A percentile compares a stretch with the other conserved stretches of the same genome.
Evolutionary conservation across 1,284 basidiomycete species (phyloP).

Genomic region (Trichosporon sp.): DNA sequence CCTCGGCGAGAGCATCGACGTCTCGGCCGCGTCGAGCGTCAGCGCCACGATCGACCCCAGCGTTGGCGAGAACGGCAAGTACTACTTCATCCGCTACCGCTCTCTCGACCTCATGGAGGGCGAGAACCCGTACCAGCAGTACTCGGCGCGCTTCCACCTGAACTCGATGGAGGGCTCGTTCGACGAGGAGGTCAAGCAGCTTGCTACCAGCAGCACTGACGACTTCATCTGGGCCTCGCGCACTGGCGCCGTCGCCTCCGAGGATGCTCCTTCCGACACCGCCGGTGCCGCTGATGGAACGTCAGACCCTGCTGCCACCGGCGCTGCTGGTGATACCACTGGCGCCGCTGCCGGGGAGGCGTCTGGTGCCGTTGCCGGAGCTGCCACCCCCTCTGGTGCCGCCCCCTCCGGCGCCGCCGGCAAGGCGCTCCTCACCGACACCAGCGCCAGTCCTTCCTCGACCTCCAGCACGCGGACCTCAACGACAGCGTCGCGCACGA

Average conservation of each 20-base stretch:
- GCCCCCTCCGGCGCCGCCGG: slow-evolving; percentile 12
- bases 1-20: slow-evolving; percentile 59
- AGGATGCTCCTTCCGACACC: slow-evolving; percentile 1
- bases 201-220: slow-evolving; percentile 28
- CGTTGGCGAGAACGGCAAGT: slow-evolving; percentile 59
- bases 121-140: slow-evolving; percentile 62
- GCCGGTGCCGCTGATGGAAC: slow-evolving; percentile 6
- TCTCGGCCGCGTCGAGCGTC: slow-evolving; percentile 56
- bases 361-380: slow-evolving; percentile 3
- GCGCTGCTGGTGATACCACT: neutral
- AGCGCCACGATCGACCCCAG: slow-evolving; percentile 59
- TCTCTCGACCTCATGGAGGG: slow-evolving; percentile 56
- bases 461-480: neutral
- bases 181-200: slow-evolving; percentile 30
- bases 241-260: neutral
- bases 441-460: neutral
- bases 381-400: slow-evolving; percentile 10
- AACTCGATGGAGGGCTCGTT: slow-evolving; percentile 47
- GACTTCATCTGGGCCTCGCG: slow-evolving; percentile 11
- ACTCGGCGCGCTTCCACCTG: slow-evolving; percentile 70
- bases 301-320: neutral
- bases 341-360: slow-evolving; percentile 2
- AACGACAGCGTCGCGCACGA: slow-evolving; percentile 1
- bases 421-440: neutral
- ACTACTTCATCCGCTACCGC: slow-evolving; percentile 58